A percentile compares a stretch with the other conserved stretches of the same genome.
These are phyloP conservation scores for Leccinum longicurvipes DNA, from an alignment of 768 basidiomycete genomes.

Conservation along the genomic window DNA sequence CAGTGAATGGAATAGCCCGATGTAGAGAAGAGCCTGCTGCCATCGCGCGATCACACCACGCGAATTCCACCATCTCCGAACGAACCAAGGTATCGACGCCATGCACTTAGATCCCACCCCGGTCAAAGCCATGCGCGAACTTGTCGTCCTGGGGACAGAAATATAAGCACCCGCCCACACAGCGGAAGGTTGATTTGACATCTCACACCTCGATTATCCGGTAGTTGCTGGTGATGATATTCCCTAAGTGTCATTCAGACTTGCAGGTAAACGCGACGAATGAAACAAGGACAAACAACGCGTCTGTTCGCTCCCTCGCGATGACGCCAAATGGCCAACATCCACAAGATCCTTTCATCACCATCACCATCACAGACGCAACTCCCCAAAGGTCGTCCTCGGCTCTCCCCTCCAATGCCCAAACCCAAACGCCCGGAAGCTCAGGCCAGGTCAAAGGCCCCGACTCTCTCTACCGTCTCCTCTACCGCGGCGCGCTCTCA, in stretches of 20 bases:
- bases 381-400: conserved; percentile 20
- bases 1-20: neutral
- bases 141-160: neutral
- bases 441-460: neutral
- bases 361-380: conserved; percentile 17
- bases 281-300: neutral
- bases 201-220: no score
- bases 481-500: conserved; percentile 74
- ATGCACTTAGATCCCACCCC: neutral
- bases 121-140: neutral
- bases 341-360: neutral
- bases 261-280: no score
- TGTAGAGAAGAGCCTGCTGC: neutral
- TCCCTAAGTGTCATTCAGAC: no score
- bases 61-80: neutral
- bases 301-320: neutral
- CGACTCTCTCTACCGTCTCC: conserved; percentile 42
- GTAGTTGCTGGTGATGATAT: no score
- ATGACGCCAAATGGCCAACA: neutral
- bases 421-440: neutral
- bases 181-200: no score
- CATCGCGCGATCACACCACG: neutral
- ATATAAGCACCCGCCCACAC: no score
- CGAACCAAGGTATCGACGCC: neutral
- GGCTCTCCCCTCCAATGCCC: neutral